These are phyloP conservation scores for Vigna trinervia DNA, from an alignment of 306 rosid species.

Conservation along the genomic window DNA sequence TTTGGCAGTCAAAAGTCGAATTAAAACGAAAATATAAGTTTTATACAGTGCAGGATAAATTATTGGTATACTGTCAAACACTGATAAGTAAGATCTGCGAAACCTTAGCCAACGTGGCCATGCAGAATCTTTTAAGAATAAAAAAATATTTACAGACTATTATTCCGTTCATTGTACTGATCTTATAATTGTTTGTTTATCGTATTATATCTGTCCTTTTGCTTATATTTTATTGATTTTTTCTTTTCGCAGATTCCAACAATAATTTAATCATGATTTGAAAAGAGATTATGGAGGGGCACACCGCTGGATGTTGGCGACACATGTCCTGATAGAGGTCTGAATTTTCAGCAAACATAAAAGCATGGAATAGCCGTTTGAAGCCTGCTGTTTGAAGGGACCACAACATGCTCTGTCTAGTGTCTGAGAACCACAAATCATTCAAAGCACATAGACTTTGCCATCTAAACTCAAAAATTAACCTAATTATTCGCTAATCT, in stretches of 20 bases:
- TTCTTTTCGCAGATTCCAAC: not conserved
- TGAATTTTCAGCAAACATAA: not conserved
- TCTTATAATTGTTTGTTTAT: no score
- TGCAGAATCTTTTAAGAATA: not conserved
- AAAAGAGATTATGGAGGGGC: not conserved
- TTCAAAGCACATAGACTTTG: slow-evolving; percentile 44
- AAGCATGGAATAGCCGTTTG: slow-evolving; percentile 40
- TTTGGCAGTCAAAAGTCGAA: not conserved
- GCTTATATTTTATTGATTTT: no score
- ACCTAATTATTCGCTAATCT: not conserved
- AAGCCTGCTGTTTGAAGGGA: slow-evolving; percentile 30
- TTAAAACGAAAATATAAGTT: not conserved
- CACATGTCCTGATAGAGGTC: slow-evolving; percentile 29
- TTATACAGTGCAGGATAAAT: not conserved
- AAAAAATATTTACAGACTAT: not conserved
- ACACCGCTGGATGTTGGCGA: not conserved
- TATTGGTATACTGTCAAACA: not conserved
- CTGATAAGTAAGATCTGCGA: not conserved
- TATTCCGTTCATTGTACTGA: no score
- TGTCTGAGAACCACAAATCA: slow-evolving; percentile 2
- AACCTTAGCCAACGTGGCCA: not conserved
- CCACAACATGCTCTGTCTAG: slow-evolving; percentile 37
- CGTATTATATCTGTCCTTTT: not conserved
- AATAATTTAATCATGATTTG: not conserved
- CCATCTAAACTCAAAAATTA: slow-evolving; percentile 19